Evolutionary conservation across 768 basidiomycete genomes (phyloP), one percentile per base, ranked within the genome.

Genomic region (Amanita muscaria): DNA sequence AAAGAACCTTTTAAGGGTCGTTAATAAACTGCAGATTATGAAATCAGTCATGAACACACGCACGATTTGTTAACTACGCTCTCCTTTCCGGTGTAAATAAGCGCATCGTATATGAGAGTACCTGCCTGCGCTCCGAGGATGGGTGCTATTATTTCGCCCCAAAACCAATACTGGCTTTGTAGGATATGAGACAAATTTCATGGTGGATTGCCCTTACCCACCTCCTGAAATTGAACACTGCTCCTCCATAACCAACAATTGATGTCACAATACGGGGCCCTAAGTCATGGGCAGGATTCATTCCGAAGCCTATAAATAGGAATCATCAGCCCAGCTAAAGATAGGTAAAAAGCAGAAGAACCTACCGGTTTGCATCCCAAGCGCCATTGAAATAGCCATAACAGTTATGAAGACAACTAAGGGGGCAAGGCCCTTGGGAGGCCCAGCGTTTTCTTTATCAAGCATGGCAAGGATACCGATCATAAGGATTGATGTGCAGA

Each of bases 91-190:
- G 66, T 69, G 63, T 70, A 84, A 35, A 83, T 35, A 39, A 83
- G 63, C 2, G 60, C 34, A 51, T 86, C 83, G 49, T 84, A 86
- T 33, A 74, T 48, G 44, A 76, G 55, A 5, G 70, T 64, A 14
- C 74, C 83, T 2, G 62, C 55, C 42, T 75, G 67, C 32, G 69
- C 79, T 18, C 83, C 80, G 16, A 72, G 46, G 49, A 80, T 69
- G 5, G 79, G 71, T 4, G 67, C 82, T 31, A 81, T 58, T 16
- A 81, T 47, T 14, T 79, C 73, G 50, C 74, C 75, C 82, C 81
- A 86, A n/a, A 85, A 44, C 83, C 80, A 84, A 56, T 83, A 85
- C 50, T 85, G 80, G n/a, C 50, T 68, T 73, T 58, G 40, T 53
- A 63, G 31, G 54, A 5, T 34, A 33, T 44, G 10, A 33, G 31